phyloP scores from a whole-genome alignment of 306 rosid genomes.

The Castanopsis chinensis region DNA sequence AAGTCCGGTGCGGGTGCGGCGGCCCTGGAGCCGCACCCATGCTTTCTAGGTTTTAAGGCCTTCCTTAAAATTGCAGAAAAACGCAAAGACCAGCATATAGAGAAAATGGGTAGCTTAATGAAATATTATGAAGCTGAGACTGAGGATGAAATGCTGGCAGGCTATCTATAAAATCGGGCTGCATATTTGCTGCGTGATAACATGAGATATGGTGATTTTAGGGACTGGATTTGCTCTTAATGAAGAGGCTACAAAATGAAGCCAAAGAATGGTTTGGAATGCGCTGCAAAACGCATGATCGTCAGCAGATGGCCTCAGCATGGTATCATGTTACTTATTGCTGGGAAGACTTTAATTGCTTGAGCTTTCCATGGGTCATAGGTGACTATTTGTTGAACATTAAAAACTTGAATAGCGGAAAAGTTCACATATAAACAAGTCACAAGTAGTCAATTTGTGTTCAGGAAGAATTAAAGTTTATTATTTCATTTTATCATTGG shows the following conservation, averaged over 20 bases:
- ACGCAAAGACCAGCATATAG: constrained; percentile 55
- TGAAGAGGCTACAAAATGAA: constrained; percentile 59
- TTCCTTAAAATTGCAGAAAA: constrained; percentile 51
- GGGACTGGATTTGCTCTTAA: constrained; percentile 62
- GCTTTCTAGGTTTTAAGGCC: constrained; percentile 7
- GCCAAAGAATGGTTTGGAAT: constrained; percentile 72
- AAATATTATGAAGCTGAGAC: constrained; percentile 55
- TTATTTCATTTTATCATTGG: no score
- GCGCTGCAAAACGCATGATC: constrained; percentile 40
- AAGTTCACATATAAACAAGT: neutral
- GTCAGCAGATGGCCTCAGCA: constrained; percentile 66
- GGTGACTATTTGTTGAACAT: constrained; percentile 60
- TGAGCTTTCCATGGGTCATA: constrained; percentile 87
- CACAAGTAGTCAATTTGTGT: no score
- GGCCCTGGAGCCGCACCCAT: no score
- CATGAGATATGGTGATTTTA: constrained; percentile 67
- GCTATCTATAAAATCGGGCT: constrained; percentile 45
- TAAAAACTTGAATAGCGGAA: constrained; percentile 40
- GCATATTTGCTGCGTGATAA: constrained; percentile 82
- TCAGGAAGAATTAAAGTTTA: neutral
- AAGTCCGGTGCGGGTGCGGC: no score
- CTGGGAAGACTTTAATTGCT: constrained; percentile 39
- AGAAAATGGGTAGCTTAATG: constrained; percentile 61
- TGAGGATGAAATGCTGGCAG: constrained; percentile 76
- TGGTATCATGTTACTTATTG: constrained; percentile 61